These are phyloP conservation scores for Pichia cactophila DNA, from an alignment of 1,139 yeast species.

Conservation along the genomic window DNA sequence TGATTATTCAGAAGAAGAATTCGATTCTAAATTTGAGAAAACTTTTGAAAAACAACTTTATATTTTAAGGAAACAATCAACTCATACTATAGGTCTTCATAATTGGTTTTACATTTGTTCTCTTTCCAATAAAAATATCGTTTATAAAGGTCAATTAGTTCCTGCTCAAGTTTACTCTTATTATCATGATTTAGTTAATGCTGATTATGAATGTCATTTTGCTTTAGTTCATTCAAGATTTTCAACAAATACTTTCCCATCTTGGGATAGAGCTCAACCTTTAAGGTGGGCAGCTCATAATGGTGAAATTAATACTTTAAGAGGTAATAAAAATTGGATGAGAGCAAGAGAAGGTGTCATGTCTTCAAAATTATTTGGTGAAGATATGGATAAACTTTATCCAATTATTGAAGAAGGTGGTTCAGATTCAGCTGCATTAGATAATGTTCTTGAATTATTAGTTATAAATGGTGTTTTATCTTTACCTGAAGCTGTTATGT, in stretches of 20 bases:
- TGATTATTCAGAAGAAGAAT: constrained; percentile 43
- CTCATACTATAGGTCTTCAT: constrained; percentile 86
- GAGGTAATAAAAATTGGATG: constrained; percentile 99
- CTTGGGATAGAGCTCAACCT: constrained; percentile 99
- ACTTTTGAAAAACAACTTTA: constrained; percentile 78
- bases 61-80: constrained; percentile 80
- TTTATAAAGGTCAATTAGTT: constrained; percentile 95
- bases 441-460: constrained; percentile 85
- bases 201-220: constrained; percentile 91
- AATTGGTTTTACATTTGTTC: constrained; percentile 98
- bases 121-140: constrained; percentile 78
- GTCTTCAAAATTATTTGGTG: constrained; percentile 82
- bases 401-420: constrained; percentile 99
- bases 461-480: constrained; percentile 88
- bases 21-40: constrained; percentile 50
- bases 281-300: constrained; percentile 96
- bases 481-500: constrained; percentile 95
- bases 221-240: constrained; percentile 95
- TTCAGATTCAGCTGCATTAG: constrained; percentile 98
- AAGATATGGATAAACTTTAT: constrained; percentile 80
- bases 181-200: constrained; percentile 86
- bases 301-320: constrained; percentile 94
- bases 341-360: constrained; percentile 97
- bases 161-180: constrained; percentile 94
- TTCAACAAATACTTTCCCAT: constrained; percentile 96